Percentiles rank a stretch among this genome's conserved stretches.
Evolutionary conservation across 192 early-diverging fungal genomes (phyloP).

Genomic region (Pilobolus umbonatus): DNA sequence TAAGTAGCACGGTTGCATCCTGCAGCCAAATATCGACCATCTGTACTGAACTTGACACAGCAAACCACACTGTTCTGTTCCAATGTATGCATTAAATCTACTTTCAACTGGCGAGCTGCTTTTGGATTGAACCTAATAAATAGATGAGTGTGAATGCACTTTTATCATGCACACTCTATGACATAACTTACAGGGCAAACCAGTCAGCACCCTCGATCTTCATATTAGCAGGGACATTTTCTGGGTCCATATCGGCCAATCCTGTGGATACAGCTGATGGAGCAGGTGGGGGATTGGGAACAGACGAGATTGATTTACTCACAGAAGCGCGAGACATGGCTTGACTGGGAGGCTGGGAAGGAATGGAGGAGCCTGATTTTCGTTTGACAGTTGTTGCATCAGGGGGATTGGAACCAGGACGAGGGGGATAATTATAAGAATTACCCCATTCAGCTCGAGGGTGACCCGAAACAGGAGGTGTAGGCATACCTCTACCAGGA

Average conservation of each 20-base stretch:
- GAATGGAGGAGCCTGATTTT: constrained; percentile 3
- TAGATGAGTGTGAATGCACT: neutral
- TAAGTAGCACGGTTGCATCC: constrained; percentile 90
- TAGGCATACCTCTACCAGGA: constrained; percentile 7
- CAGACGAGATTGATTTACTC: constrained; percentile 11
- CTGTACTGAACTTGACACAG: constrained; percentile 93
- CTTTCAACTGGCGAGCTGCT: constrained; percentile 55
- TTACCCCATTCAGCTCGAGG: constrained; percentile 5
- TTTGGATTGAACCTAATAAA: constrained; percentile 62
- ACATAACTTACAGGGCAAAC: constrained; percentile 70
- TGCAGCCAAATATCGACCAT: constrained; percentile 90
- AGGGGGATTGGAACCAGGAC: neutral
- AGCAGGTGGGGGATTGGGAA: constrained; percentile 76
- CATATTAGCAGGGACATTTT: constrained; percentile 63
- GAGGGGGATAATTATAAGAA: neutral
- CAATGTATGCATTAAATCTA: constrained; percentile 64
- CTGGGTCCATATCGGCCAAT: constrained; percentile 75
- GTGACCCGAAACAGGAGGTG: constrained; percentile 2
- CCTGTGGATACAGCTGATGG: constrained; percentile 51
- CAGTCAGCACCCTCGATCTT: constrained; percentile 86
- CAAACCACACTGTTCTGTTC: constrained; percentile 86
- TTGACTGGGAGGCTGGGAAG: neutral
- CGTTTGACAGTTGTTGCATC: constrained; percentile 6
- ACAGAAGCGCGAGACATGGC: constrained; percentile 1
- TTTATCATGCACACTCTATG: neutral